Percentiles rank a stretch among this genome's conserved stretches.
Conservation (phyloP, 257 asterid species). For the Nicotiana tomentosiformis region DNA sequence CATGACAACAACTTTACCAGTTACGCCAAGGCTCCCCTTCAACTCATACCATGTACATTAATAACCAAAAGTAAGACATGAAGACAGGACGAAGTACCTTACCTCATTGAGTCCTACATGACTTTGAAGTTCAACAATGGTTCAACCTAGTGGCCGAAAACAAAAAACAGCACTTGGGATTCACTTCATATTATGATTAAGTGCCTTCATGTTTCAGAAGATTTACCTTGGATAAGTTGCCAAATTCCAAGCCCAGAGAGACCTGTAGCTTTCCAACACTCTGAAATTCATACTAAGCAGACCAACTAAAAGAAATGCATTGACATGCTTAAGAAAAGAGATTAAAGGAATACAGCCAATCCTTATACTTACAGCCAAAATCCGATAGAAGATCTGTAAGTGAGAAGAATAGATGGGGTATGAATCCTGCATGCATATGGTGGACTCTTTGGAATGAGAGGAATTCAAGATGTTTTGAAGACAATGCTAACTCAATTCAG, state of each 20-base stretch:
- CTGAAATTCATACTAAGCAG: not conserved
- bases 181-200: not conserved
- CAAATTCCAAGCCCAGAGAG: not conserved
- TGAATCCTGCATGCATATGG: not conserved
- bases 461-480: not conserved
- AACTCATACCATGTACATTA: too few species aligned
- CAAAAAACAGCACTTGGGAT: not conserved
- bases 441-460: not conserved
- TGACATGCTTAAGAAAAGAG: not conserved
- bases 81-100: too few species aligned
- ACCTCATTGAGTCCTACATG: too few species aligned
- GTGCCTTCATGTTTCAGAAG: not conserved
- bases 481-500: not conserved
- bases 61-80: too few species aligned
- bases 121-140: not conserved
- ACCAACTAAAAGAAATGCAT: not conserved
- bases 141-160: not conserved
- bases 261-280: not conserved
- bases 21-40: too few species aligned
- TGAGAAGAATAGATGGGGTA: not conserved
- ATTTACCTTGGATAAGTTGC: not conserved
- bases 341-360: not conserved
- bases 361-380: not conserved
- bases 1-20: too few species aligned
- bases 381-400: not conserved